Conservation (phyloP, 176 grass and related monocot genomes). For the Carex cristatella region DNA sequence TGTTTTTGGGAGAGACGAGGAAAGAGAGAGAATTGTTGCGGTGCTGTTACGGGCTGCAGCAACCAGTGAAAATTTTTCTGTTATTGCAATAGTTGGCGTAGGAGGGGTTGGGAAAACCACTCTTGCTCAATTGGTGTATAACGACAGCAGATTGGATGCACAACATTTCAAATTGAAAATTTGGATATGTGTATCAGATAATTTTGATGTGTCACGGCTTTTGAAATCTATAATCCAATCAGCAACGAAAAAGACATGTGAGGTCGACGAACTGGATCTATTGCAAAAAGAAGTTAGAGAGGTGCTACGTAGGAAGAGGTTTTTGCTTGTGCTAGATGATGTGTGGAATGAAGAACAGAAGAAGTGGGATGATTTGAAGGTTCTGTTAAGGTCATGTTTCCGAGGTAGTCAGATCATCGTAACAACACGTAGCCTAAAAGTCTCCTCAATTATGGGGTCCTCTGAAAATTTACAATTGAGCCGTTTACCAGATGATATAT, state of each 20-base stretch:
- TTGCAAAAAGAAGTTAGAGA: background rate
- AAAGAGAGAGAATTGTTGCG: background rate
- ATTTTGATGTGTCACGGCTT: background rate
- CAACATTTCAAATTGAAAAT: background rate
- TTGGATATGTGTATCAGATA: conserved; percentile 31
- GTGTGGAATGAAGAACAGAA: conserved; percentile 20
- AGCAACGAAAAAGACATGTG: background rate
- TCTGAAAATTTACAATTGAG: background rate
- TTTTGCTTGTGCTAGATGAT: conserved; percentile 25
- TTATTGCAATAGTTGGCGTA: conserved; percentile 32
- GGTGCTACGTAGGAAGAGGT: conserved; percentile 14
- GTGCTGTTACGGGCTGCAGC: background rate
- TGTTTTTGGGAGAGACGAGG: conserved; percentile 13
- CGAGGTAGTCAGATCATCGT: conserved; percentile 5
- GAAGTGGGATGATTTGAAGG: background rate
- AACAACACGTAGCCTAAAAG: conserved; percentile 25
- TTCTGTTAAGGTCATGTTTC: background rate
- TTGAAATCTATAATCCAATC: conserved; percentile 1
- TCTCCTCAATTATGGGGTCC: conserved; percentile 1
- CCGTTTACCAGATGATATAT: background rate
- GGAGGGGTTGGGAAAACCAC: conserved; percentile 47
- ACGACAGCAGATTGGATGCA: background rate
- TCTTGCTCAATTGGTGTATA: conserved; percentile 25
- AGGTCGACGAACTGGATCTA: background rate
- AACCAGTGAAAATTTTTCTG: background rate